A percentile compares a stretch with the other conserved stretches of the same genome.
Evolutionary conservation across 139 green algal species (phyloP).

Genomic region (Trebouxia sp.): DNA sequence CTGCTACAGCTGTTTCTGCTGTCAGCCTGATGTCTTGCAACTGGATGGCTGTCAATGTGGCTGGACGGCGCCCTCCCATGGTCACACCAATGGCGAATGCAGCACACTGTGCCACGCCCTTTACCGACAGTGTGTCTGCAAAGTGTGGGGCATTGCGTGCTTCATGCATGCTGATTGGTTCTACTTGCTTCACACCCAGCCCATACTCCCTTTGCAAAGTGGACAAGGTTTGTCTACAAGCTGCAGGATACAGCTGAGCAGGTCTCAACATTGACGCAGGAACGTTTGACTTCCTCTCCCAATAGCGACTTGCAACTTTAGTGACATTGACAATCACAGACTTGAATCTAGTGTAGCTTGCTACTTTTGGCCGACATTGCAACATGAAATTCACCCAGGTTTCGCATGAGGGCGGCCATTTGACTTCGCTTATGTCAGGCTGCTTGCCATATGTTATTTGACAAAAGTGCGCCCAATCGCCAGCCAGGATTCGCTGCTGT

Average conservation of each 20-base stretch:
- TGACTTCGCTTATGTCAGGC: no score
- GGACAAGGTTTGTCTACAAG: neutral
- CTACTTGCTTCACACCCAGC: neutral
- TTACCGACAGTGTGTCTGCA: neutral
- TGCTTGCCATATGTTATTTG: no score
- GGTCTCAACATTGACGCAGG: neutral
- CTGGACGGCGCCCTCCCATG: neutral
- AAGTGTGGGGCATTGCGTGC: neutral
- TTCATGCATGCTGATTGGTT: neutral
- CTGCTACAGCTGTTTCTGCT: neutral
- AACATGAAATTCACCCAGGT: neutral
- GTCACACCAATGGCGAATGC: neutral
- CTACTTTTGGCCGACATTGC: neutral
- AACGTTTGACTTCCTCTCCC: neutral
- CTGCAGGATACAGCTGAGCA: neutral
- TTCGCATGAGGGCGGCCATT: no score
- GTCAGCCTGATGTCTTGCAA: neutral
- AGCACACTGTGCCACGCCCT: neutral
- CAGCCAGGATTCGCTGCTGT: no score
- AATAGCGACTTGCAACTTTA: neutral
- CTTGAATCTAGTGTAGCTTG: neutral
- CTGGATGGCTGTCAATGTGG: neutral
- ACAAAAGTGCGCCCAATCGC: no score
- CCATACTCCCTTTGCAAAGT: neutral
- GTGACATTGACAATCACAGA: neutral